Evolutionary conservation across 768 basidiomycete genomes (phyloP), one percentile per base, ranked within the genome.

Genomic region (Tylopilus rubrobrunneus): DNA sequence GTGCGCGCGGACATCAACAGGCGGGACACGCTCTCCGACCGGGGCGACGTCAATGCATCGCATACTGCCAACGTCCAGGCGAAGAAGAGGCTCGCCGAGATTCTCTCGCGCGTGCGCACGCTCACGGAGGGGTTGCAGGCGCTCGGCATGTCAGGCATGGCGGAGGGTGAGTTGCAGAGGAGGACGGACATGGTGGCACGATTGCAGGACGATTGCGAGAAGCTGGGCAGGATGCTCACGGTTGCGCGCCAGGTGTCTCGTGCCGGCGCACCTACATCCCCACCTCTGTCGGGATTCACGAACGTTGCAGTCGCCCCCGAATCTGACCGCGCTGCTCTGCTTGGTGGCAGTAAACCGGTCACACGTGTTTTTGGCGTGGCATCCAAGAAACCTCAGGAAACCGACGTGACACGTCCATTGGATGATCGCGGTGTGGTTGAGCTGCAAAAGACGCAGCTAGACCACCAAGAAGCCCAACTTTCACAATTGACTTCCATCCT

Each of bases 161-260:
- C 83, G 59, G 85, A 92, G 68, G 96, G 96, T n/a, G 96, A 98
- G 76, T 75, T 92, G 62, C 86, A 88, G 71, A 76, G 96, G 52
- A 78, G 96, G 57, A 86, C 86, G 56, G 95, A 94, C 63, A 86
- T 97, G 85, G 84, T 94, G 48, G 88, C 86, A 51, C 78, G 87
- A 54, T 74, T 98, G 60, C 87, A 89, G 71, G 92, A 94, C 66
- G 95, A 98, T 67, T 87, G 90, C 74, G 89, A 89, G 74, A 90
- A 87, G 74, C 75, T 97, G 53, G 82, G 83, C 37, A 84, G 83
- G 76, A 90, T 96, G 78, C 86, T 92, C 40, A 87, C 89, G 33
- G 82, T 89, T 44, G 86, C 81, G 29, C 80, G 81, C 54, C 82
- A 81, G 61, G 75, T 70, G 27, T 75, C 76, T 40, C 76, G 79